Conservation (phyloP, 116 monocot genomes). For the Dioscorea cayenensis region DNA sequence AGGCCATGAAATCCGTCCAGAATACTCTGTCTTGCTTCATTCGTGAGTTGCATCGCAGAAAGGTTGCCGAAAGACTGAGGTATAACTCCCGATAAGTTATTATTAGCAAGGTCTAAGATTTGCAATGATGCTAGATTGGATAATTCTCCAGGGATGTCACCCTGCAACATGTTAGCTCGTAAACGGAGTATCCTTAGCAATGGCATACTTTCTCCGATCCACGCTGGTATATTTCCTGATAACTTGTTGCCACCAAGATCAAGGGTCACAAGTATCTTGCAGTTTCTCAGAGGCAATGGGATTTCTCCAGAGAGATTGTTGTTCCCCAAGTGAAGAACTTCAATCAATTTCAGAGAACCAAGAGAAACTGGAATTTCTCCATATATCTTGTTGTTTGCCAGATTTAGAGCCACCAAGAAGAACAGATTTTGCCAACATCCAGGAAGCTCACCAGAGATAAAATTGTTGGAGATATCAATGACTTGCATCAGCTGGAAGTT, state of each 20-base stretch:
- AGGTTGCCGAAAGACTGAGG: not conserved
- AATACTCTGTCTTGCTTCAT: not conserved
- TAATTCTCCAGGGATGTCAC: slow-evolving; percentile 13
- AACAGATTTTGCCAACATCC: slow-evolving; percentile 10
- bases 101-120: slow-evolving; percentile 14
- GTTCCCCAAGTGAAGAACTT: slow-evolving; percentile 4
- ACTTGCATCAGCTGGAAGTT: not conserved
- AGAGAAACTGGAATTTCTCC: slow-evolving; percentile 13
- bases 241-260: slow-evolving; percentile 16
- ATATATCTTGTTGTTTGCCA: slow-evolving; percentile 18
- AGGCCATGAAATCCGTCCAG: not conserved
- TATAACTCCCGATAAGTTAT: slow-evolving; percentile 11
- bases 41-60: not conserved
- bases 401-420: slow-evolving; percentile 10
- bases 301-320: slow-evolving; percentile 21
- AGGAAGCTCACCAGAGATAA: slow-evolving; percentile 18
- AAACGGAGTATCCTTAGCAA: slow-evolving; percentile 6
- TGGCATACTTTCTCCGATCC: slow-evolving; percentile 8
- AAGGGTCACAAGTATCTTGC: not conserved
- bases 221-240: slow-evolving; percentile 11
- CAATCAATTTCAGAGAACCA: not conserved
- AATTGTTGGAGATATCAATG: slow-evolving; percentile 17
- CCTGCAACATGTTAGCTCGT: slow-evolving; percentile 8
- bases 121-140: slow-evolving; percentile 3
- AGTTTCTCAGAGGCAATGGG: not conserved